These are phyloP conservation scores for Calonectria ilicicola DNA, from an alignment of 2,329 filamentous ascomycete species.

Conservation along the genomic window DNA sequence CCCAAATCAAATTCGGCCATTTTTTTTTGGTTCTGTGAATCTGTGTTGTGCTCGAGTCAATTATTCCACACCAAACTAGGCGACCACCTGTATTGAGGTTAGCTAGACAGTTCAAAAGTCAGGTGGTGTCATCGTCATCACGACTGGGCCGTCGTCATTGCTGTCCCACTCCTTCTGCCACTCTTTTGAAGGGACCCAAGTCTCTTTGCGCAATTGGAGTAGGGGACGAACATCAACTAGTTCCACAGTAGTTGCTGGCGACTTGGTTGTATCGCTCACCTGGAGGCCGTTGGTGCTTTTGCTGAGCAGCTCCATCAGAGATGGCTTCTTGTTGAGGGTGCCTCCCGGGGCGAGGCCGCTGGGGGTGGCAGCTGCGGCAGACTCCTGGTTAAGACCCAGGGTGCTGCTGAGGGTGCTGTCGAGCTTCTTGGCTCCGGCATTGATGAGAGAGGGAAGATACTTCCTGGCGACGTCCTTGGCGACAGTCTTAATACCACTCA, in stretches of 20 bases:
- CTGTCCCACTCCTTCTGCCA: conserved; percentile 28
- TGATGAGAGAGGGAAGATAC: conserved; percentile 21
- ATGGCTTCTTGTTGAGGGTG: conserved; percentile 12
- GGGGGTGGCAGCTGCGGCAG: not conserved
- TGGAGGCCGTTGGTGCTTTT: conserved; percentile 4
- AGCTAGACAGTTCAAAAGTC: conserved; percentile 17
- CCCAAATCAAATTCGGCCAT: not conserved
- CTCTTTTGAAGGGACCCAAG: conserved; percentile 22
- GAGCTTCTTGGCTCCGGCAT: not conserved
- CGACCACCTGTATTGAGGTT: conserved; percentile 5
- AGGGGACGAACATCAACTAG: conserved; percentile 13
- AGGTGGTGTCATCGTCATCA: conserved; percentile 20
- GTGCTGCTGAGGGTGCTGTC: conserved; percentile 1
- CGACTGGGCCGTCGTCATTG: conserved; percentile 28
- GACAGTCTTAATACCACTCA: no score
- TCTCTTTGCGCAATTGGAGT: conserved; percentile 11
- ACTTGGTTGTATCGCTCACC: conserved; percentile 16
- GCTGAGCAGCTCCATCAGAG: conserved; percentile 14
- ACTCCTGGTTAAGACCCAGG: conserved; percentile 11
- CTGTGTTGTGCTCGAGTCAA: not conserved
- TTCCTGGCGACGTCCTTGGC: conserved; percentile 26
- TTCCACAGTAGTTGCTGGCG: not conserved
- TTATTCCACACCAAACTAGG: not conserved
- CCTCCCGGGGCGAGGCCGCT: not conserved
- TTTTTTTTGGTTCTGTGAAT: not conserved